Evolutionary conservation across 2,329 filamentous ascomycete species (phyloP).

Genomic region (Diaporthe citrichinensis): DNA sequence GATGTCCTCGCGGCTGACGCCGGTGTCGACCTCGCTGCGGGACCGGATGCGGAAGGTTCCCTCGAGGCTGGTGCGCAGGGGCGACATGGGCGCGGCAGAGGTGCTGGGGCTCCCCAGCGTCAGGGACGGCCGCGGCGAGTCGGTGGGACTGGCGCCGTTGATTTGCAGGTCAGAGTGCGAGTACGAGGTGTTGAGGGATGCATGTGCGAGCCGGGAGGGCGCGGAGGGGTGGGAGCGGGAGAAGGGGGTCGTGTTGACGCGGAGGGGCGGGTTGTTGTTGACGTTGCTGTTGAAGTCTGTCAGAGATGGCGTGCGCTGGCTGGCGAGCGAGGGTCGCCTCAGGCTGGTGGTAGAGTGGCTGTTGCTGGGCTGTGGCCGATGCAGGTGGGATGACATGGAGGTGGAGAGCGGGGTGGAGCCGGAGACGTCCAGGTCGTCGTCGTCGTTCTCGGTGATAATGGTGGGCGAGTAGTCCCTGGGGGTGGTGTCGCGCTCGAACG

Average conservation of each 20-base stretch:
- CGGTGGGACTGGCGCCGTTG: slow-evolving; percentile 49
- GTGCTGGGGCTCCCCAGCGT: slow-evolving; percentile 48
- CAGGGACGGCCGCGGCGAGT: slow-evolving; percentile 47
- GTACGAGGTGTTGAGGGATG: slow-evolving; percentile 35
- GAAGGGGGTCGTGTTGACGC: slow-evolving; percentile 42
- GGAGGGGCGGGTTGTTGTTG: slow-evolving; percentile 34
- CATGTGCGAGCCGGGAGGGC: slow-evolving; percentile 46
- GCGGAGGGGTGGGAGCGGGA: slow-evolving; percentile 46
- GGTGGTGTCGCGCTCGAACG: slow-evolving; percentile 58
- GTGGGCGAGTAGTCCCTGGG: slow-evolving; percentile 68
- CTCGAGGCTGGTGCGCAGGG: slow-evolving; percentile 72
- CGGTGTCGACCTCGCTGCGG: slow-evolving; percentile 71
- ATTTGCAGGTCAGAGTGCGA: slow-evolving; percentile 61
- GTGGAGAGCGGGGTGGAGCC: slow-evolving; percentile 42
- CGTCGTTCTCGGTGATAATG: slow-evolving; percentile 69
- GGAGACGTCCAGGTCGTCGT: slow-evolving; percentile 51
- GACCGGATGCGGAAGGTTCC: slow-evolving; percentile 71
- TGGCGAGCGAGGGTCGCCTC: slow-evolving; percentile 56
- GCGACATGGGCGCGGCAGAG: slow-evolving; percentile 61
- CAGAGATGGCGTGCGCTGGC: slow-evolving; percentile 49
- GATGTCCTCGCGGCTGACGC: slow-evolving; percentile 69
- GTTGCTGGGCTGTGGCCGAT: slow-evolving; percentile 50
- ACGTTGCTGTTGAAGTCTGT: slow-evolving; percentile 38
- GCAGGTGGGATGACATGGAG: slow-evolving; percentile 45
- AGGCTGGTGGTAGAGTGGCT: slow-evolving; percentile 47